Evolutionary conservation across 2,329 filamentous ascomycete genomes (phyloP).

Genomic region (Stromatinia cepivora): DNA sequence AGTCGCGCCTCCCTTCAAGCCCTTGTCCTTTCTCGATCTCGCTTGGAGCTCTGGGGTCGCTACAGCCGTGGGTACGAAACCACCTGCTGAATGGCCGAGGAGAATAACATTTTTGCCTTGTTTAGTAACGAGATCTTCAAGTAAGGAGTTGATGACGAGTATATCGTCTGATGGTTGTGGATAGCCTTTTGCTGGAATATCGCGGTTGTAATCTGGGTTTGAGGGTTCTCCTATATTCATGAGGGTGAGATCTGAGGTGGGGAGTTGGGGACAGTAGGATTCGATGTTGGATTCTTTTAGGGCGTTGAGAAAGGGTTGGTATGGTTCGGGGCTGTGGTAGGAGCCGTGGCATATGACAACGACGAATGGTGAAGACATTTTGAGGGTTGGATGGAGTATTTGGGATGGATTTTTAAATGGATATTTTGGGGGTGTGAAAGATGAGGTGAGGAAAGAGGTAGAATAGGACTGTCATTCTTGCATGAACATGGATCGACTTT

Average conservation of each 20-base stretch:
- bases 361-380: constrained; percentile 1
- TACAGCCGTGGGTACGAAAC: not conserved
- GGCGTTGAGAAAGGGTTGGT: not conserved
- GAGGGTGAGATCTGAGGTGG: not conserved
- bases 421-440: too few relatives aligned
- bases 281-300: not conserved
- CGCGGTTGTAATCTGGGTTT: not conserved
- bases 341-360: constrained; percentile 10
- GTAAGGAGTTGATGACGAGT: not conserved
- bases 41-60: constrained; percentile 2
- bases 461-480: not conserved
- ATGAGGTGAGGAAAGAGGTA: not conserved
- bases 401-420: not conserved
- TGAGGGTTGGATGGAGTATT: not conserved
- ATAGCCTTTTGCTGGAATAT: not conserved
- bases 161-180: constrained; percentile 5
- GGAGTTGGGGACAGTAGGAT: constrained; percentile 9
- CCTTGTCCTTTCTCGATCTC: not conserved
- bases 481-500: not conserved
- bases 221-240: not conserved
- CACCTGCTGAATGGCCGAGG: not conserved
- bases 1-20: not conserved
- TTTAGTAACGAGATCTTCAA: not conserved
- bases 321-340: constrained; percentile 12
- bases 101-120: not conserved